Evolutionary conservation across 805 yeast species (phyloP).

Genomic region (Henningerozyma blattae): DNA sequence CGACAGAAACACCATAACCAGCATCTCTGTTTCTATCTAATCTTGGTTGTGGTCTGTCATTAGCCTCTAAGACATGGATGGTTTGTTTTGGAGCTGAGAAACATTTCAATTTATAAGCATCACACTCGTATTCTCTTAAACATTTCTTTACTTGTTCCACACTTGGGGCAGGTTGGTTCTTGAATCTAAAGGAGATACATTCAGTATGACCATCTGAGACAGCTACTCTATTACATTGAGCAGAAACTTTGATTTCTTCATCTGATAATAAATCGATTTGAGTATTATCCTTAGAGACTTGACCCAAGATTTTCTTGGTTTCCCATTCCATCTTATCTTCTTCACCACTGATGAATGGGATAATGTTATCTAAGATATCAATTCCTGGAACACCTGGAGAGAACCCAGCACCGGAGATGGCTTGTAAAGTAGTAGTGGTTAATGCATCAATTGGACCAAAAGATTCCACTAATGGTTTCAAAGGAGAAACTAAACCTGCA

Average conservation of each 20-base stretch:
- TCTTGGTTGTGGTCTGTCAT: slow-evolving; percentile 95
- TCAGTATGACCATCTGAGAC: slow-evolving; percentile 98
- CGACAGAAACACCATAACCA: slow-evolving; percentile 91
- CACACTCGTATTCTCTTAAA: slow-evolving; percentile 66
- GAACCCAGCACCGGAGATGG: slow-evolving; percentile 96
- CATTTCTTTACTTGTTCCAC: slow-evolving; percentile 66
- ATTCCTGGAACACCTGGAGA: slow-evolving; percentile 96
- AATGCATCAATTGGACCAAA: slow-evolving; percentile 86
- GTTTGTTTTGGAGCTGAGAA: slow-evolving; percentile 89
- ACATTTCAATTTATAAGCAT: slow-evolving; percentile 69
- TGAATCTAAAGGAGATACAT: slow-evolving; percentile 78
- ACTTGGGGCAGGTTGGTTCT: slow-evolving; percentile 73
- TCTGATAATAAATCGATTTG: slow-evolving; percentile 48
- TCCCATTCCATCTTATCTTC: slow-evolving; percentile 99
- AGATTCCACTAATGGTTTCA: slow-evolving; percentile 80
- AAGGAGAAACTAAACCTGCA: slow-evolving; percentile 93
- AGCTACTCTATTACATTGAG: slow-evolving; percentile 94
- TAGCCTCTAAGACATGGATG: slow-evolving; percentile 82
- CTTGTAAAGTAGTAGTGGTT: slow-evolving; percentile 89
- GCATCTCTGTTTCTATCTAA: slow-evolving; percentile 90
- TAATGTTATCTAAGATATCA: slow-evolving; percentile 86
- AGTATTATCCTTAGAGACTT: slow-evolving; percentile 36
- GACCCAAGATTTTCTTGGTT: slow-evolving; percentile 86
- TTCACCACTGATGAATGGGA: slow-evolving; percentile 92
- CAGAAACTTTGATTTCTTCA: slow-evolving; percentile 74